Evolutionary conservation across 192 early-diverging fungal species (phyloP).

Genomic region (Funneliformis geosporum): DNA sequence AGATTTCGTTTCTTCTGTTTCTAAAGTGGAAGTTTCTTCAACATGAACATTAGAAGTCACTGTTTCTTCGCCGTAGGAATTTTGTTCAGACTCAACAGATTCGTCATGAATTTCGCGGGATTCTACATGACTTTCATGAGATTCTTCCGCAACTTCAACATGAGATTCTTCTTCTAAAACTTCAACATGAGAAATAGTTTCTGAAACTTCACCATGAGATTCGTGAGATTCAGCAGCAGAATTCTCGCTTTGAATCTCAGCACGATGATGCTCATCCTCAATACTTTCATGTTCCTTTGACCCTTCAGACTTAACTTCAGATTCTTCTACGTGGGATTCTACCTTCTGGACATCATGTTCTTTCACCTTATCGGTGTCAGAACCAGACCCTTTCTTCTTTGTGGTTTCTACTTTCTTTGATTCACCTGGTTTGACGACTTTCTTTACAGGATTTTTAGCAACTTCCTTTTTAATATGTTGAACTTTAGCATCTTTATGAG

Average conservation of each 20-base stretch:
- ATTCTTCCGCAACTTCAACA: not conserved
- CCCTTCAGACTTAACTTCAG: not conserved
- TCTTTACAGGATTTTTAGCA: not conserved
- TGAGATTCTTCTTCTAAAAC: not conserved
- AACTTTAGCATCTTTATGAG: not conserved
- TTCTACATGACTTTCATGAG: not conserved
- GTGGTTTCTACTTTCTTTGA: not conserved
- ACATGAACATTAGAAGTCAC: not conserved
- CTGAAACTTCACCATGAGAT: not conserved
- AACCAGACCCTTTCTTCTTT: not conserved
- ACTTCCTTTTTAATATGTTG: not conserved
- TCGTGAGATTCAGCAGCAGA: not conserved
- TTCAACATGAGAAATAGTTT: not conserved
- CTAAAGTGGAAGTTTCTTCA: conserved; percentile 7
- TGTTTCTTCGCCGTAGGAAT: not conserved
- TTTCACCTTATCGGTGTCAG: not conserved
- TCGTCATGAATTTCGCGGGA: not conserved
- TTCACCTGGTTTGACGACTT: not conserved
- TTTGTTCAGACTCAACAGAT: not conserved
- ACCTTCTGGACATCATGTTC: not conserved
- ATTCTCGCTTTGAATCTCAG: not conserved
- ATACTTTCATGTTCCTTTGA: not conserved
- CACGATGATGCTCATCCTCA: too few species aligned
- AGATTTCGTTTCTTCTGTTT: not conserved
- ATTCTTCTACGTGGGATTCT: not conserved